Percentiles rank a stretch among this genome's conserved stretches.
Evolutionary conservation across 1,284 basidiomycete genomes (phyloP).

Genomic region (Termitomyces sp.): DNA sequence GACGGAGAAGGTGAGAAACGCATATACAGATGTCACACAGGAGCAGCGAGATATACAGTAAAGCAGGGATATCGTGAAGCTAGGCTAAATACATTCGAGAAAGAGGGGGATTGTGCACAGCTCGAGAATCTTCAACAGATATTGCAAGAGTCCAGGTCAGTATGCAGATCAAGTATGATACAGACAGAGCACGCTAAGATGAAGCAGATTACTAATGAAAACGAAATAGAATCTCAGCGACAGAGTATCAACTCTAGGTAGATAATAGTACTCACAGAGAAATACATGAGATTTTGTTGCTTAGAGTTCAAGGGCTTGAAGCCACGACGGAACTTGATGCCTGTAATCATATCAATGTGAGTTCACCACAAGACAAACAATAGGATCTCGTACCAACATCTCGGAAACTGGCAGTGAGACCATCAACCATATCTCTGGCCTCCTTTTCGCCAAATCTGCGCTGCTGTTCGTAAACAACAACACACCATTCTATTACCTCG

Average conservation of each 20-base stretch:
- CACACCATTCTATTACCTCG: constrained; percentile 49
- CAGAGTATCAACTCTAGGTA: background rate
- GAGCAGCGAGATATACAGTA: background rate
- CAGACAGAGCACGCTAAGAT: background rate
- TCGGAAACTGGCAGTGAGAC: constrained; percentile 41
- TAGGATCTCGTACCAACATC: constrained; percentile 49
- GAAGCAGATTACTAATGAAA: background rate
- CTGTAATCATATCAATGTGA: constrained; percentile 28
- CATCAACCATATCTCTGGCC: constrained; percentile 46
- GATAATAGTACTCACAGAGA: background rate
- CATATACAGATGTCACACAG: background rate
- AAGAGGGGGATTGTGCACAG: background rate
- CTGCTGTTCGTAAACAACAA: constrained; percentile 60
- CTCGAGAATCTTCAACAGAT: background rate
- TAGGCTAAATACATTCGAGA: background rate
- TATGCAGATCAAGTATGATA: background rate
- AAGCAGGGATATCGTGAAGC: background rate
- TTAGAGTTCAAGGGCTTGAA: constrained; percentile 54
- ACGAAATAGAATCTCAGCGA: background rate
- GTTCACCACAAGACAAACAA: background rate
- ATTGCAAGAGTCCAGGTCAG: background rate
- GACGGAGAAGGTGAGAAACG: background rate
- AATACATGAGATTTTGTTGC: constrained; percentile 60
- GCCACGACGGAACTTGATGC: constrained; percentile 47
- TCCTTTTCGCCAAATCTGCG: constrained; percentile 43